These are phyloP conservation scores for Metschnikowia henanensis DNA, from an alignment of 805 yeast species.

Conservation along the genomic window DNA sequence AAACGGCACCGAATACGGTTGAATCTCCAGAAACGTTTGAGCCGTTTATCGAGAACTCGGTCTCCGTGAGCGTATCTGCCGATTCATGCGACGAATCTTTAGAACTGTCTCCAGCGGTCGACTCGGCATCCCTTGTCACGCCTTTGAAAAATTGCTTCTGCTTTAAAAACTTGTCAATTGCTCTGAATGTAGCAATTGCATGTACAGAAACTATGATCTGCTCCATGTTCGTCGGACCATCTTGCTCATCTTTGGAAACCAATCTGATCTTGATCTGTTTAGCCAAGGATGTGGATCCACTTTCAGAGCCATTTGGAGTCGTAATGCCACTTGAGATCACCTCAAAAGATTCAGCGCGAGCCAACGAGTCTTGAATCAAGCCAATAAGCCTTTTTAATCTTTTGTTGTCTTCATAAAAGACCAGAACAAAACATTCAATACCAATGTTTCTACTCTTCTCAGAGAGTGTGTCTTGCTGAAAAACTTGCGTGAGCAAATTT, in stretches of 20 bases:
- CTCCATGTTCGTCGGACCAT: constrained; percentile 24
- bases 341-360: constrained; percentile 73
- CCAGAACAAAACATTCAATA: constrained; percentile 43
- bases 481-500: constrained; percentile 21
- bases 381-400: constrained; percentile 4
- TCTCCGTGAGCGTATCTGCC: constrained; percentile 4
- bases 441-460: not conserved
- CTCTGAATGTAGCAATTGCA: constrained; percentile 59
- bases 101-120: not conserved
- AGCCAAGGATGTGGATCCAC: constrained; percentile 61
- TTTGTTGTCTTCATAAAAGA: constrained; percentile 31
- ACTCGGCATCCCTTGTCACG: constrained; percentile 1
- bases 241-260: constrained; percentile 18
- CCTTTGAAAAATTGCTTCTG: constrained; percentile 7
- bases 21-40: constrained; percentile 61
- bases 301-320: constrained; percentile 15
- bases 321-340: constrained; percentile 49
- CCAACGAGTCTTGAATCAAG: constrained; percentile 64
- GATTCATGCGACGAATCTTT: not conserved
- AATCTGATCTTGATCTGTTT: constrained; percentile 67
- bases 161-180: constrained; percentile 46
- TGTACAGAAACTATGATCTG: constrained; percentile 50
- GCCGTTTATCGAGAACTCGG: constrained; percentile 60
- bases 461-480: not conserved
- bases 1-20: constrained; percentile 76